Evolutionary conservation across 331 rosid genomes (phyloP).

Genomic region (Quercus tomentella): DNA sequence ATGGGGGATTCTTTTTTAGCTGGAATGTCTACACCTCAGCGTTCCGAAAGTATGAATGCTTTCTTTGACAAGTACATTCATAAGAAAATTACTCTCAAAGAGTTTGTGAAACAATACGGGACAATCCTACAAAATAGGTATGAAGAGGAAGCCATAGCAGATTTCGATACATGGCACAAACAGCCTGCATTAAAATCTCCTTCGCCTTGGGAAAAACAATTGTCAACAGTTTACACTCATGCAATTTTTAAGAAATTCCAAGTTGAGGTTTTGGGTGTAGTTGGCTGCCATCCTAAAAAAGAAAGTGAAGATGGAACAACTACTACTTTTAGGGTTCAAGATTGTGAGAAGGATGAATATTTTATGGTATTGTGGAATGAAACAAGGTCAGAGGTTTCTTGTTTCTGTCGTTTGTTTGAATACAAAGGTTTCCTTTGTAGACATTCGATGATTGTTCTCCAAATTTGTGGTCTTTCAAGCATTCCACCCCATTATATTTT

Average conservation of each 20-base stretch:
- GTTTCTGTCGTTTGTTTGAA: slow-evolving; percentile 81
- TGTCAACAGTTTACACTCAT: slow-evolving; percentile 73
- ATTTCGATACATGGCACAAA: slow-evolving; percentile 86
- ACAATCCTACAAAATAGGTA: slow-evolving; percentile 80
- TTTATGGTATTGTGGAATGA: slow-evolving; percentile 67
- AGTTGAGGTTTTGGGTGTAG: slow-evolving; percentile 90
- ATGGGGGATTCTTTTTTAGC: slow-evolving; percentile 75
- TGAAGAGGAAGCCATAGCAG: slow-evolving; percentile 99
- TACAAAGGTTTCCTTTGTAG: slow-evolving; percentile 94
- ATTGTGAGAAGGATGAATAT: slow-evolving; percentile 69
- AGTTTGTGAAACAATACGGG: slow-evolving; percentile 77
- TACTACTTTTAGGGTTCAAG: slow-evolving; percentile 66
- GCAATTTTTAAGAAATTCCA: slow-evolving; percentile 90
- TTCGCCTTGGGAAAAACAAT: slow-evolving; percentile 86
- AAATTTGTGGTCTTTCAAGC: slow-evolving; percentile 64
- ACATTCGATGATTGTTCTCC: slow-evolving; percentile 91
- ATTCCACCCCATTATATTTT: slow-evolving; percentile 81
- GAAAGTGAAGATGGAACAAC: slow-evolving; percentile 63
- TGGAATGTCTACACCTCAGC: slow-evolving; percentile 87
- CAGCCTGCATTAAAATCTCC: slow-evolving; percentile 72
- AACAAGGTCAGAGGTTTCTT: slow-evolving; percentile 64
- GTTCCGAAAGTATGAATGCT: slow-evolving; percentile 90
- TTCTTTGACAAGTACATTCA: slow-evolving; percentile 89
- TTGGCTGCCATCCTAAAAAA: slow-evolving; percentile 87
- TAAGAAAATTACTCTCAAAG: slow-evolving; percentile 80